Conservation (phyloP, 2,329 filamentous ascomycete genomes). For the Hypoxylon sp. region DNA sequence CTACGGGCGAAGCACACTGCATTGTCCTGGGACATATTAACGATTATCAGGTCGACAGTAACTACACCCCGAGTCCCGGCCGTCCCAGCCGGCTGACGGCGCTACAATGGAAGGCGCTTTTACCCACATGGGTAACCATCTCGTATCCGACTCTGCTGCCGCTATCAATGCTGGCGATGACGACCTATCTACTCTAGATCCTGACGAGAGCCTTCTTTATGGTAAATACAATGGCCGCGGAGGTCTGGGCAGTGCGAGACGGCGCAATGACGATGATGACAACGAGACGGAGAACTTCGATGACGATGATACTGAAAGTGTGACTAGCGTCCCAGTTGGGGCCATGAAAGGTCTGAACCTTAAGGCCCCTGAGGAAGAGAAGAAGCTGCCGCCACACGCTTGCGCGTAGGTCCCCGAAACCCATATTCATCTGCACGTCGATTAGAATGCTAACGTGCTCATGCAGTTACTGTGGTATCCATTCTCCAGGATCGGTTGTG, state of each 20-base stretch:
- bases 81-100: slow-evolving; percentile 45
- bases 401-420: slow-evolving; percentile 80
- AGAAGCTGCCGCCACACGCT: slow-evolving; percentile 91
- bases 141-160: slow-evolving; percentile 85
- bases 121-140: slow-evolving; percentile 87
- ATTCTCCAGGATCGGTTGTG: slow-evolving; percentile 94
- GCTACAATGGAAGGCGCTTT: slow-evolving; percentile 85
- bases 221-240: slow-evolving; percentile 73
- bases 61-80: slow-evolving; percentile 34
- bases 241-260: slow-evolving; percentile 61
- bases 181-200: slow-evolving; percentile 76
- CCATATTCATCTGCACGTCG: slow-evolving; percentile 16
- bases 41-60: slow-evolving; percentile 26
- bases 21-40: slow-evolving; percentile 6
- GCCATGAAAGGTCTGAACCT: slow-evolving; percentile 76
- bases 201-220: slow-evolving; percentile 85
- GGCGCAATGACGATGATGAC: slow-evolving; percentile 88
- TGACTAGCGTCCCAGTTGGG: slow-evolving; percentile 85
- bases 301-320: slow-evolving; percentile 81
- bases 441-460: slow-evolving; percentile 46
- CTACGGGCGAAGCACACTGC: background rate
- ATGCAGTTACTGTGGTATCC: slow-evolving; percentile 92
- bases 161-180: slow-evolving; percentile 91
- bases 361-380: slow-evolving; percentile 77
- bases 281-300: slow-evolving; percentile 87